phyloP scores from a whole-genome alignment of 345 rosid genomes.

The Viola odorata region DNA sequence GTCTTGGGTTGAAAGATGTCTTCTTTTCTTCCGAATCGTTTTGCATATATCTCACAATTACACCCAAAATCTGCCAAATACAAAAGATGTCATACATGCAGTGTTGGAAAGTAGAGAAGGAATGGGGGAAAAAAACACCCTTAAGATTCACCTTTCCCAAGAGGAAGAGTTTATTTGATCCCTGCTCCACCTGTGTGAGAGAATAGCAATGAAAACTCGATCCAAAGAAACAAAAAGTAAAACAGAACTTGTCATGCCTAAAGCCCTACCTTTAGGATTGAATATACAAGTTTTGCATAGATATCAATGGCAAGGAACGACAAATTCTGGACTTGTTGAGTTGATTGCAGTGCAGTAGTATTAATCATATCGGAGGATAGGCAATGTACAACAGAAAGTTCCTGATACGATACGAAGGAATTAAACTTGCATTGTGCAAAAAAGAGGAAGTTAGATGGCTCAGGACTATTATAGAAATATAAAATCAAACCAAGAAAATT shows the following conservation, averaged over 20 bases:
- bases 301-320: constrained; percentile 83
- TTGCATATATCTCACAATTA: constrained; percentile 69
- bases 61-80: constrained; percentile 55
- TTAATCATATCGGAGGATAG: constrained; percentile 60
- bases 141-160: constrained; percentile 53
- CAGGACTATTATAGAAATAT: background rate
- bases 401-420: constrained; percentile 33
- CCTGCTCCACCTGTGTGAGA: constrained; percentile 70
- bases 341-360: constrained; percentile 50
- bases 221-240: background rate
- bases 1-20: constrained; percentile 56
- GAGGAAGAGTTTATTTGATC: constrained; percentile 56
- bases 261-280: constrained; percentile 43
- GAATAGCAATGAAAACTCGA: background rate
- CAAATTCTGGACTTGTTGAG: constrained; percentile 64
- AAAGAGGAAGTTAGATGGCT: too few relatives aligned
- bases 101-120: background rate
- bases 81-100: constrained; percentile 8
- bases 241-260: background rate
- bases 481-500: background rate
- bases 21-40: constrained; percentile 86
- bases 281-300: constrained; percentile 73
- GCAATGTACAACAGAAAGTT: constrained; percentile 81
- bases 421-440: background rate
- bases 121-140: background rate